These are phyloP conservation scores for Suhomyces coccinellae DNA, from an alignment of 1,139 yeast genomes.

Conservation along the genomic window DNA sequence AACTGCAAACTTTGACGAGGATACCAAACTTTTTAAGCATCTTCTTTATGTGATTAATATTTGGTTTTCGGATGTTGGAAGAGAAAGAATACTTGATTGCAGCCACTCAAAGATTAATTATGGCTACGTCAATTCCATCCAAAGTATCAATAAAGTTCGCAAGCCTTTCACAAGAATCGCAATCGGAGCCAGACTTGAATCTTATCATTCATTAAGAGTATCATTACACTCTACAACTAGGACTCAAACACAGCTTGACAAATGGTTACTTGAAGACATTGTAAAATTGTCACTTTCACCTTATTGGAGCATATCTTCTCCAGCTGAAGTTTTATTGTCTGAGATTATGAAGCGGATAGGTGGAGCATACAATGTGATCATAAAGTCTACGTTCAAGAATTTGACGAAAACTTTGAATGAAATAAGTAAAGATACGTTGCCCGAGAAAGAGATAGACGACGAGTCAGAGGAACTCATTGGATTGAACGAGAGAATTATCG, in stretches of 20 bases:
- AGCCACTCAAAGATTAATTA: slow-evolving; percentile 46
- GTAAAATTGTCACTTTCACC: slow-evolving; percentile 67
- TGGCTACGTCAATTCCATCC: slow-evolving; percentile 37
- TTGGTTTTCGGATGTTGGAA: slow-evolving; percentile 85
- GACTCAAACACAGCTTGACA: slow-evolving; percentile 68
- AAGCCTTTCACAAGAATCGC: slow-evolving; percentile 81
- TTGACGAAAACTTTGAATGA: slow-evolving; percentile 54
- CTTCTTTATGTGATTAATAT: slow-evolving; percentile 67
- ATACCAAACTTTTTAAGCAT: slow-evolving; percentile 67
- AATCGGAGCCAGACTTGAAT: slow-evolving; percentile 72
- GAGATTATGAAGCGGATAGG: slow-evolving; percentile 73
- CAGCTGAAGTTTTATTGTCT: slow-evolving; percentile 70
- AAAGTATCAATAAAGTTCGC: slow-evolving; percentile 47
- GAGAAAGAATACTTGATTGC: slow-evolving; percentile 63
- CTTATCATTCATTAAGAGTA: slow-evolving; percentile 76
- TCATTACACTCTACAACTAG: slow-evolving; percentile 76
- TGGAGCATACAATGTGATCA: slow-evolving; percentile 61
- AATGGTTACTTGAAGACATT: slow-evolving; percentile 64
- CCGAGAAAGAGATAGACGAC: neutral
- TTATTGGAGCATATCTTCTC: slow-evolving; percentile 65
- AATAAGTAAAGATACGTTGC: slow-evolving; percentile 9
- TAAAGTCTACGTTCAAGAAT: slow-evolving; percentile 50
- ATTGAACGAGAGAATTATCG: slow-evolving; percentile 47
- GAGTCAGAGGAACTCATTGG: neutral
- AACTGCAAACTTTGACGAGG: slow-evolving; percentile 55